Conservation (phyloP, 2,329 filamentous ascomycete genomes). For the Lecanoromycetidae sp. region DNA sequence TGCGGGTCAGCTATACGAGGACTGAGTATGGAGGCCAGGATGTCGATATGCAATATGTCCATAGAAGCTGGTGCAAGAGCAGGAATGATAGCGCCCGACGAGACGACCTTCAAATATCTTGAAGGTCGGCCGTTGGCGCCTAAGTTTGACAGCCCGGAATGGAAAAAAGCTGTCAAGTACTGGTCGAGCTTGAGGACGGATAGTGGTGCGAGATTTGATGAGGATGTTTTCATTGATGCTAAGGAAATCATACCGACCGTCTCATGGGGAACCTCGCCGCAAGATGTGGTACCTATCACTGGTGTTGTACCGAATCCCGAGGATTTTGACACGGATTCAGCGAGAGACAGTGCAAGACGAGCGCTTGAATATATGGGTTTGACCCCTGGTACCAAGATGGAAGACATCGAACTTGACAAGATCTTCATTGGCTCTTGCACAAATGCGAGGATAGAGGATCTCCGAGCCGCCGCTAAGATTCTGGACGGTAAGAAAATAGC, state of each 20-base stretch:
- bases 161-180: slow-evolving; percentile 77
- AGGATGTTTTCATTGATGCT: slow-evolving; percentile 75
- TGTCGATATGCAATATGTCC: slow-evolving; percentile 99
- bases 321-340: slow-evolving; percentile 65
- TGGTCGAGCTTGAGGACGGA: slow-evolving; percentile 83
- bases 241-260: slow-evolving; percentile 90
- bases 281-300: slow-evolving; percentile 91
- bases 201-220: slow-evolving; percentile 76
- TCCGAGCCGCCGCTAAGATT: slow-evolving; percentile 73
- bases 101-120: slow-evolving; percentile 89
- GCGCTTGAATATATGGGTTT: slow-evolving; percentile 96
- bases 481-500: slow-evolving; percentile 82
- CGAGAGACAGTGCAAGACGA: slow-evolving; percentile 66
- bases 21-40: slow-evolving; percentile 90
- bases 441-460: slow-evolving; percentile 91
- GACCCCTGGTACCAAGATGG: slow-evolving; percentile 71
- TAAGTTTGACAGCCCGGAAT: slow-evolving; percentile 69
- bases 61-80: slow-evolving; percentile 92
- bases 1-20: slow-evolving; percentile 83
- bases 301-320: slow-evolving; percentile 83
- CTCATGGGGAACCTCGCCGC: slow-evolving; percentile 93
- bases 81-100: slow-evolving; percentile 92
- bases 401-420: slow-evolving; percentile 88
- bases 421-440: slow-evolving; percentile 98
- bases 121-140: slow-evolving; percentile 83